Conservation (phyloP, 805 yeast genomes). For the Candida piceae region DNA sequence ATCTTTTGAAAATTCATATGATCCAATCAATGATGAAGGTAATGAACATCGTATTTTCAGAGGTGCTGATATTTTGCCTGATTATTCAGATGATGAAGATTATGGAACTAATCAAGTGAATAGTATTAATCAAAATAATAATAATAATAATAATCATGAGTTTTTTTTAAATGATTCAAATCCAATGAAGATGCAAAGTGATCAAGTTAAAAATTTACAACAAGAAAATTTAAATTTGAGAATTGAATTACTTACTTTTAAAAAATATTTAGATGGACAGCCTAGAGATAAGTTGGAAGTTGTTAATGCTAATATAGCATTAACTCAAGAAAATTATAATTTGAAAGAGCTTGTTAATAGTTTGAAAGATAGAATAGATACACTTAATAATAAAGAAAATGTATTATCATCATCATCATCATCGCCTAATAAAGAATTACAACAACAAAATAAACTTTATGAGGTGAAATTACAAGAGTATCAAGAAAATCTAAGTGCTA, state of each 20-base stretch:
- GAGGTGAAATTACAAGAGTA: constrained; percentile 6
- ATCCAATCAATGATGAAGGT: constrained; percentile 12
- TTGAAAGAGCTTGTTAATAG: constrained; percentile 4
- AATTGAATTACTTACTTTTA: constrained; percentile 37
- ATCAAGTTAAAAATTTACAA: constrained; percentile 25
- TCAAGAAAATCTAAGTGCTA: constrained; percentile 5
- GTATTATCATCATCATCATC: constrained; percentile 1
- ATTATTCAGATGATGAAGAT: constrained; percentile 15
- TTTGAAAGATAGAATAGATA: not conserved
- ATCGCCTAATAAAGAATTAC: constrained; percentile 6
- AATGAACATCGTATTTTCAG: constrained; percentile 16
- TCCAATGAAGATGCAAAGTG: constrained; percentile 24
- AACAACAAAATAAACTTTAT: constrained; percentile 1
- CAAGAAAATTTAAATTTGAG: constrained; percentile 40
- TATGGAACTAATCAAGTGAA: constrained; percentile 1
- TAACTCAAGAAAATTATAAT: constrained; percentile 25
- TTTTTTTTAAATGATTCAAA: constrained; percentile 17
- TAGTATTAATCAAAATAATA: too few relatives aligned
- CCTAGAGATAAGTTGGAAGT: constrained; percentile 37
- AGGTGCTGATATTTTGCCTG: constrained; percentile 26
- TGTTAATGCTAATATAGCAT: constrained; percentile 32
- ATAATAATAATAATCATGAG: constrained; percentile 3
- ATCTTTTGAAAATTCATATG: constrained; percentile 22
- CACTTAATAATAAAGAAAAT: not conserved
- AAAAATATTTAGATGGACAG: constrained; percentile 35